Conservation (phyloP, 257 asterid genomes). For the Thymus mandschuricus region DNA sequence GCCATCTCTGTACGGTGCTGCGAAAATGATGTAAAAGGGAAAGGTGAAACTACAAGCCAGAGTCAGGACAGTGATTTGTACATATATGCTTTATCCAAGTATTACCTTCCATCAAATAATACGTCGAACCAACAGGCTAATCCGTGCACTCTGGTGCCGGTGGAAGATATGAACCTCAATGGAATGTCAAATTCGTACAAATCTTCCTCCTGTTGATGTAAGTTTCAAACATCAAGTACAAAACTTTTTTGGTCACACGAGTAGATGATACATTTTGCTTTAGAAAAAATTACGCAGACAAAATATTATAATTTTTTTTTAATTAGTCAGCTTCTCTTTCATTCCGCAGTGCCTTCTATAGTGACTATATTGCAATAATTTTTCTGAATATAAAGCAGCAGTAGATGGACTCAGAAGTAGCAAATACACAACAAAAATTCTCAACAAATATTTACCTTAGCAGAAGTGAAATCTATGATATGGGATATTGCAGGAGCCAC, state of each 20-base stretch:
- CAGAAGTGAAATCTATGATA: constrained; percentile 63
- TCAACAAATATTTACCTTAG: constrained; percentile 44
- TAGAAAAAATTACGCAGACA: background rate
- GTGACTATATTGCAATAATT: background rate
- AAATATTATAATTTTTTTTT: background rate
- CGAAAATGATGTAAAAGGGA: constrained; percentile 7
- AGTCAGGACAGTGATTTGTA: background rate
- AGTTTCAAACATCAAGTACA: constrained; percentile 7
- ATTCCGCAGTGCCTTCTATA: background rate
- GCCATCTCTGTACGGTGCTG: constrained; percentile 95
- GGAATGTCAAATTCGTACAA: constrained; percentile 90
- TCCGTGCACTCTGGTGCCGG: constrained; percentile 94
- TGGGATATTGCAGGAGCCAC: constrained; percentile 97
- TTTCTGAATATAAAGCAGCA: background rate
- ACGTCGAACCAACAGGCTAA: constrained; percentile 99
- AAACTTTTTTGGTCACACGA: background rate
- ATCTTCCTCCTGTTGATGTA: constrained; percentile 80
- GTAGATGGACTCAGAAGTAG: constrained; percentile 12
- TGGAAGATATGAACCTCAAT: constrained; percentile 65
- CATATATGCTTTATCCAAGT: constrained; percentile 16
- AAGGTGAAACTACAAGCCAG: constrained; percentile 25
- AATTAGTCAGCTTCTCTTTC: background rate
- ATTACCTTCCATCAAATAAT: constrained; percentile 89
- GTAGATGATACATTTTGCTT: background rate
- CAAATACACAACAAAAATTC: background rate